Evolutionary conservation across 768 basidiomycete genomes (phyloP).

Genomic region (Lactarius trivialis): DNA sequence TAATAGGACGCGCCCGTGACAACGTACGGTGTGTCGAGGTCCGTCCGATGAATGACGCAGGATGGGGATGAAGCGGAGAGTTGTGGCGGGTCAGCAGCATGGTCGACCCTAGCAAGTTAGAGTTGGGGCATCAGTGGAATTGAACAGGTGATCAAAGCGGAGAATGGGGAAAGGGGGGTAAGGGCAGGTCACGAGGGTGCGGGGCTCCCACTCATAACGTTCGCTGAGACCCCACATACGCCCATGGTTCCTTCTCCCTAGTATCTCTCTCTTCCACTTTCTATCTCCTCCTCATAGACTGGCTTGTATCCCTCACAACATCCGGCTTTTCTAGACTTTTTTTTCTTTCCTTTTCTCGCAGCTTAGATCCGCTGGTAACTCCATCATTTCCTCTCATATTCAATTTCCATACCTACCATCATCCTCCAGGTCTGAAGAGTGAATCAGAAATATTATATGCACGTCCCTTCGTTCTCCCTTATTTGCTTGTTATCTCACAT

Average conservation of each 20-base stretch:
- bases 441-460: constrained; percentile 18
- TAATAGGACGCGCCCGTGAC: background rate
- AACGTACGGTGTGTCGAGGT: background rate
- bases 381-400: background rate
- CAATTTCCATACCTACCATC: background rate
- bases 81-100: background rate
- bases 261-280: constrained; percentile 5
- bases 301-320: constrained; percentile 6
- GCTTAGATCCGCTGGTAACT: constrained; percentile 13
- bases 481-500: background rate
- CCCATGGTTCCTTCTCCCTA: constrained; percentile 8
- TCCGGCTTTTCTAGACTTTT: constrained; percentile 9
- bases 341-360: constrained; percentile 12
- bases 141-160: constrained; percentile 16
- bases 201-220: constrained; percentile 8
- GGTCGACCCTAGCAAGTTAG: too few species aligned
- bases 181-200: constrained; percentile 14
- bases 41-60: constrained; percentile 4
- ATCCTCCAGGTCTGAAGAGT: constrained; percentile 11
- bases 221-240: constrained; percentile 1
- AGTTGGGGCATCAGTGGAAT: background rate
- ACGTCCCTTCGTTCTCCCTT: background rate
- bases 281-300: constrained; percentile 18
- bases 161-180: constrained; percentile 14
- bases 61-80: background rate